Conservation (phyloP, 805 yeast species). For the Hanseniaspora guilliermondii region DNA sequence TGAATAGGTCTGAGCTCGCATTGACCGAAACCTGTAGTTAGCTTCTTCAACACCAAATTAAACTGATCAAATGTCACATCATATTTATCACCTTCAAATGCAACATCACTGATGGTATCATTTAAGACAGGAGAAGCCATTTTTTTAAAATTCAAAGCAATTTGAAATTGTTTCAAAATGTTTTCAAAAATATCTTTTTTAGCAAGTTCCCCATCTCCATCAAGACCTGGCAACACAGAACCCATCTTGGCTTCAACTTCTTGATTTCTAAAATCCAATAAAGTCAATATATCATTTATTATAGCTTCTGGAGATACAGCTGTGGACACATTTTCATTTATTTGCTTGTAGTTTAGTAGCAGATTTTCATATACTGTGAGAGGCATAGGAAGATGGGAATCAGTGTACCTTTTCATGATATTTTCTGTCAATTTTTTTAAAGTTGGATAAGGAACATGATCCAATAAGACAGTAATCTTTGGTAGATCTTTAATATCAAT, state of each 20-base stretch:
- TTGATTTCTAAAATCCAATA: neutral
- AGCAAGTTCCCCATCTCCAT: neutral
- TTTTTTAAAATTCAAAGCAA: neutral
- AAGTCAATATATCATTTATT: neutral
- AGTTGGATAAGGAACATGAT: neutral
- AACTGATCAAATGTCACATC: neutral
- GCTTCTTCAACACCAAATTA: neutral
- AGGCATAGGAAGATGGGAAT: neutral
- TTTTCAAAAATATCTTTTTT: neutral
- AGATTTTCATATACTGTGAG: neutral
- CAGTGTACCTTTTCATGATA: neutral
- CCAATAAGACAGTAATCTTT: neutral
- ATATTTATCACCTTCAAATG: neutral
- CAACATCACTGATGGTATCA: neutral
- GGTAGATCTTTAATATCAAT: neutral
- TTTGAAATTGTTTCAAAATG: neutral
- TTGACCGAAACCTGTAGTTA: neutral
- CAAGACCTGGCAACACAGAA: neutral
- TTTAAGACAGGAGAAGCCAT: neutral
- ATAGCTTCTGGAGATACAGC: neutral
- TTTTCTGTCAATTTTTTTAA: neutral
- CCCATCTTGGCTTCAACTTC: neutral
- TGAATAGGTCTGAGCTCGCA: slow-evolving; percentile 3
- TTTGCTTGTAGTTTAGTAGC: slow-evolving; percentile 3
- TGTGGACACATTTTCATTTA: neutral